Percentiles rank a stretch among this genome's conserved stretches.
Evolutionary conservation across 2,329 filamentous ascomycete genomes (phyloP).

Genomic region (Niveomyces coronatus): DNA sequence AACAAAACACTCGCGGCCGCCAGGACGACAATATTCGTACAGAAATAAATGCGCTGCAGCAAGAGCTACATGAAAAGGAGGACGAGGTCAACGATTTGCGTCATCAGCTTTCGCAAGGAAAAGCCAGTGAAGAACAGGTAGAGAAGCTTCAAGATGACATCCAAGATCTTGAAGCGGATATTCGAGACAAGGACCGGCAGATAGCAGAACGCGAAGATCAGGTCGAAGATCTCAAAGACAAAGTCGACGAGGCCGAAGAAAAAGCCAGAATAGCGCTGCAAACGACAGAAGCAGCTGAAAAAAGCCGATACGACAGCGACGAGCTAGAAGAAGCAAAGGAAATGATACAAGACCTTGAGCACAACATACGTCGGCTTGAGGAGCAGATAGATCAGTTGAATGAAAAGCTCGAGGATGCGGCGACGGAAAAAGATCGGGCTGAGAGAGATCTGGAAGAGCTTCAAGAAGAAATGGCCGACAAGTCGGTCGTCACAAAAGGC

Average conservation of each 20-base stretch:
- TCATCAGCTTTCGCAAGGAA: constrained; percentile 45
- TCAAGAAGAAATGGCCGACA: constrained; percentile 69
- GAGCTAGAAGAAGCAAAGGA: constrained; percentile 47
- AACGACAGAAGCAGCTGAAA: constrained; percentile 44
- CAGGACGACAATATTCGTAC: constrained; percentile 58
- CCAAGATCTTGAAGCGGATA: constrained; percentile 62
- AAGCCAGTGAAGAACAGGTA: constrained; percentile 46
- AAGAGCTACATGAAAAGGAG: constrained; percentile 46
- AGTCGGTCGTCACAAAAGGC: constrained; percentile 65
- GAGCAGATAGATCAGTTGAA: constrained; percentile 44
- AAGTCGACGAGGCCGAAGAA: constrained; percentile 43
- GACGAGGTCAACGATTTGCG: constrained; percentile 51
- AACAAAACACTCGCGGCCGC: constrained; percentile 68
- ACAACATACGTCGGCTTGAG: constrained; percentile 41
- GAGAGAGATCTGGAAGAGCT: constrained; percentile 53
- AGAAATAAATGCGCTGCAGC: constrained; percentile 48
- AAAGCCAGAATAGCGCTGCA: constrained; percentile 46
- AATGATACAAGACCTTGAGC: constrained; percentile 49
- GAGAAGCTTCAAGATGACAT: constrained; percentile 64
- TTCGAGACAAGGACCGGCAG: constrained; percentile 64
- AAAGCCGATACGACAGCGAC: constrained; percentile 40
- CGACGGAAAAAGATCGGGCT: constrained; percentile 44
- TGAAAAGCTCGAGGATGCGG: constrained; percentile 42
- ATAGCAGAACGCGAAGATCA: constrained; percentile 69
- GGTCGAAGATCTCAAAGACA: constrained; percentile 54